These are phyloP conservation scores for Fusarium heterosporum DNA, from an alignment of 2,329 filamentous ascomycete genomes.

Conservation along the genomic window DNA sequence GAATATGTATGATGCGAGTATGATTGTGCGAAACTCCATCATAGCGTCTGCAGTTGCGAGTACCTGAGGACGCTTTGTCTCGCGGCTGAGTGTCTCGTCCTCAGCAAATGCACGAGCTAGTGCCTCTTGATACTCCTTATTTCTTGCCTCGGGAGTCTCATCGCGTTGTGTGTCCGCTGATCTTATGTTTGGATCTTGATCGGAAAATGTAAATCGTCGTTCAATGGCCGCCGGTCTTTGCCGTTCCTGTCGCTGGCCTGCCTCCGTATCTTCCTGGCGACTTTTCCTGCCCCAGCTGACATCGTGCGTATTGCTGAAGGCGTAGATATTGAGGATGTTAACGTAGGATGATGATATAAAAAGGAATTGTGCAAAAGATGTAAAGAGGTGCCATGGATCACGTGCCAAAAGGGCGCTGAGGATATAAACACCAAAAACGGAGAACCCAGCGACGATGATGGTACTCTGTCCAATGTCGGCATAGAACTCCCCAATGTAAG, in stretches of 20 bases:
- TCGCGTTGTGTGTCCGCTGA: neutral
- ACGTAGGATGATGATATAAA: constrained; percentile 9
- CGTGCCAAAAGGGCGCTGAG: neutral
- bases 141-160: neutral
- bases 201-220: neutral
- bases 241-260: neutral
- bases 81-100: rapidly evolving
- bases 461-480: constrained; percentile 1
- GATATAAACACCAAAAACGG: constrained; percentile 3
- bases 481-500: constrained; percentile 12
- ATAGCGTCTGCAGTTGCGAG: neutral
- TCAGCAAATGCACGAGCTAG: neutral
- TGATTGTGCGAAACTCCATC: constrained; percentile 15
- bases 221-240: neutral
- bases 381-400: neutral
- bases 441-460: neutral
- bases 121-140: neutral
- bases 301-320: constrained; percentile 17
- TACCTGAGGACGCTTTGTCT: neutral
- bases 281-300: constrained; percentile 10
- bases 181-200: neutral
- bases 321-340: constrained; percentile 14
- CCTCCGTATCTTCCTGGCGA: neutral
- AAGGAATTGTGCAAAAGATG: neutral
- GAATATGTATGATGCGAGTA: constrained; percentile 6